These are phyloP conservation scores for Diaporthe ampelina DNA, from an alignment of 2,329 filamentous ascomycete species.

Conservation along the genomic window DNA sequence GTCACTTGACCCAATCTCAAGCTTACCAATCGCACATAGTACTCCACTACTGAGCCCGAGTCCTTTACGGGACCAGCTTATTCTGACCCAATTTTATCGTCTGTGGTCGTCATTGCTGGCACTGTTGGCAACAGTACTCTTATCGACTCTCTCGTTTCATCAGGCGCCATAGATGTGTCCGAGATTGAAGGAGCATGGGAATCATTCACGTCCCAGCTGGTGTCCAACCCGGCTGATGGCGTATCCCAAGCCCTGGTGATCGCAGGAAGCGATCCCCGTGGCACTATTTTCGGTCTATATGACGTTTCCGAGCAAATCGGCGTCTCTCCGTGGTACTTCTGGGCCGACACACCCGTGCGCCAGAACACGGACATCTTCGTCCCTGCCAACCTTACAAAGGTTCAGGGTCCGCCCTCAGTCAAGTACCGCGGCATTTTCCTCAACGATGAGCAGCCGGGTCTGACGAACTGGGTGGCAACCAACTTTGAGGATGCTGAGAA, in stretches of 20 bases:
- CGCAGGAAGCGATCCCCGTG: slow-evolving; percentile 74
- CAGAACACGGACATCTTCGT: slow-evolving; percentile 68
- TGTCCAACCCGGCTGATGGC: slow-evolving; percentile 69
- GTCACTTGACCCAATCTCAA: not conserved
- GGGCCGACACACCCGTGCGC: slow-evolving; percentile 72
- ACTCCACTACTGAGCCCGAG: slow-evolving; percentile 56
- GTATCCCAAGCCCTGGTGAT: slow-evolving; percentile 74
- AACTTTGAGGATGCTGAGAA: slow-evolving; percentile 60
- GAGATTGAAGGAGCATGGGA: slow-evolving; percentile 77
- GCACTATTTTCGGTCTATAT: slow-evolving; percentile 79
- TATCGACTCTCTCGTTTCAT: slow-evolving; percentile 70
- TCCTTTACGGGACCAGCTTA: slow-evolving; percentile 62
- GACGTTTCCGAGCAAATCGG: slow-evolving; percentile 81
- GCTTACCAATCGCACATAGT: slow-evolving; percentile 49
- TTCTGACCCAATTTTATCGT: slow-evolving; percentile 56
- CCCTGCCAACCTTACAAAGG: slow-evolving; percentile 59
- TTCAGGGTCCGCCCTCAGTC: slow-evolving; percentile 72
- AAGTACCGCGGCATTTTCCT: slow-evolving; percentile 80
- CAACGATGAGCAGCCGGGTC: slow-evolving; percentile 77
- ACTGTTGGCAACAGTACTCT: slow-evolving; percentile 75
- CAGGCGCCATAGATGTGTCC: slow-evolving; percentile 69
- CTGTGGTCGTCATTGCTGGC: slow-evolving; percentile 75
- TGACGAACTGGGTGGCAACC: slow-evolving; percentile 74
- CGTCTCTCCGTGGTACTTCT: slow-evolving; percentile 79
- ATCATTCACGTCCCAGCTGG: slow-evolving; percentile 72